phyloP scores from a whole-genome alignment of 2,329 filamentous ascomycete genomes.

The Aspergillus alliaceus region DNA sequence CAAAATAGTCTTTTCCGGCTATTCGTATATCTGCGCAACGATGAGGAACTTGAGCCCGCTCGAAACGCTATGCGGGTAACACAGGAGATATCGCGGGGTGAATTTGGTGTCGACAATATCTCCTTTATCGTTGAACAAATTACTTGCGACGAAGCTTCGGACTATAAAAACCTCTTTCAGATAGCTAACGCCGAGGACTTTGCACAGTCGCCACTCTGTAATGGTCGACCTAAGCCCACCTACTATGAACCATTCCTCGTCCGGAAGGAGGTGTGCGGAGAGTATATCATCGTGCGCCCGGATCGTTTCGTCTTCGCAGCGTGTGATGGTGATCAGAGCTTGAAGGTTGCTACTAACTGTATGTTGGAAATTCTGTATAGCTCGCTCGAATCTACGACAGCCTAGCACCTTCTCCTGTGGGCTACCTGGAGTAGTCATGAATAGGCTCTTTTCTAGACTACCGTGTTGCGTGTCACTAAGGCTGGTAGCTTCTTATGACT shows the following conservation, averaged over 20 bases:
- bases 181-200: conserved; percentile 33
- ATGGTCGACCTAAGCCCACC: conserved; percentile 27
- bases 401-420: too few relatives aligned
- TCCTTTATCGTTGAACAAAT: conserved; percentile 13
- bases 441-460: background rate
- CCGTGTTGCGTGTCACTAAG: too few relatives aligned
- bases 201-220: conserved; percentile 25
- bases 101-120: background rate
- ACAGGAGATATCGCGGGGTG: conserved; percentile 5
- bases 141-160: background rate
- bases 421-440: too few relatives aligned
- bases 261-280: conserved; percentile 17
- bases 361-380: background rate
- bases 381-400: too few relatives aligned
- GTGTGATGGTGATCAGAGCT: conserved; percentile 14
- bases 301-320: conserved; percentile 38
- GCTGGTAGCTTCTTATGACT: background rate
- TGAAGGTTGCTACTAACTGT: background rate
- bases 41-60: conserved; percentile 1
- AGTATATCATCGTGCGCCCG: conserved; percentile 32
- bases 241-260: conserved; percentile 30
- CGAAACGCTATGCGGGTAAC: background rate
- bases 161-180: conserved; percentile 10
- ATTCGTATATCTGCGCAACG: conserved; percentile 24
- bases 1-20: conserved; percentile 35